Evolutionary conservation across 805 yeast genomes (phyloP).

Genomic region (Yarrowia yakushimensis): DNA sequence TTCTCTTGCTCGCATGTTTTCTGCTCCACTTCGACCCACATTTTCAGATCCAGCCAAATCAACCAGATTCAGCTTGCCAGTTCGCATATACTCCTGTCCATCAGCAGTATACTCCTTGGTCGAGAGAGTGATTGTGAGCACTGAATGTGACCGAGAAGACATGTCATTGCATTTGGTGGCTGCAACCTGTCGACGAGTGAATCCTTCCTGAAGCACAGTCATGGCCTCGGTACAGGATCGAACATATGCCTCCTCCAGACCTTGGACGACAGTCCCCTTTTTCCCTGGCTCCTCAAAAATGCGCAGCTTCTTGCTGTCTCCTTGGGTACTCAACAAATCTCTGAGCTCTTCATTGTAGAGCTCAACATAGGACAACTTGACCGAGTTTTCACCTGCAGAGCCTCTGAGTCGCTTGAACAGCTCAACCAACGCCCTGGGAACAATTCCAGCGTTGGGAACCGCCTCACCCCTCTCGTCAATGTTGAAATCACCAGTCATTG

Average conservation of each 20-base stretch:
- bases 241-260: constrained; percentile 54
- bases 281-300: constrained; percentile 49
- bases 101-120: constrained; percentile 50
- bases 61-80: constrained; percentile 74
- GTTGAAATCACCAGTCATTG: constrained; percentile 48
- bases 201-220: constrained; percentile 51
- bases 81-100: constrained; percentile 50
- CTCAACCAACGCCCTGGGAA: constrained; percentile 52
- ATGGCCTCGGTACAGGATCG: constrained; percentile 49
- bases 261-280: constrained; percentile 49
- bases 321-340: constrained; percentile 52
- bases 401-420: constrained; percentile 50
- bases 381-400: constrained; percentile 52
- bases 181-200: constrained; percentile 63
- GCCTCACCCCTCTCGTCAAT: constrained; percentile 11
- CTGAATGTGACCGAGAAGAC: constrained; percentile 75
- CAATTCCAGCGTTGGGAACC: constrained; percentile 53
- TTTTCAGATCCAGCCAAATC: constrained; percentile 95
- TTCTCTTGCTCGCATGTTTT: constrained; percentile 78
- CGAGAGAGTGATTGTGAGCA: constrained; percentile 63
- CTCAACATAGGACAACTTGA: constrained; percentile 76
- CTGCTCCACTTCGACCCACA: constrained; percentile 78
- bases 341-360: constrained; percentile 79
- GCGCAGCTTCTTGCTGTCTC: constrained; percentile 47
- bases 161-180: constrained; percentile 70